Evolutionary conservation across 1,139 yeast genomes (phyloP), one percentile per base, ranked within the genome.

Genomic region (Protomyces macrosporus): DNA sequence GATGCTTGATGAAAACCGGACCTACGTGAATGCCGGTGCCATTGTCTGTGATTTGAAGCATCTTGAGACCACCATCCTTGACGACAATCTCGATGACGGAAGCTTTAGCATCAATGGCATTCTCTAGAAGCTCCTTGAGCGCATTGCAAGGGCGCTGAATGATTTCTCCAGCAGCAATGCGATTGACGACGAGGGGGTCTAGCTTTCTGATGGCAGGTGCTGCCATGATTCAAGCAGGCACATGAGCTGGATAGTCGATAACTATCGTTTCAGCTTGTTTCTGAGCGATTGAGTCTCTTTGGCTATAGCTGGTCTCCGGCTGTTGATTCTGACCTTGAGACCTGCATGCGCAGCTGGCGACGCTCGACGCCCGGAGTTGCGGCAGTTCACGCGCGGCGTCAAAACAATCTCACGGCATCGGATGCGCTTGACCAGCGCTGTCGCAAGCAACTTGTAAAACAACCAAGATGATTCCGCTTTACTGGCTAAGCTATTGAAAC

Each of bases 121-220:
- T 90, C 72, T 88, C 95, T 57, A 91, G 73, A 72, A 91, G 76
- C 71, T 89, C 96, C 45, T 85, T 83, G 32, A 89, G 74, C 0
- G 89, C 95, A 65, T 93, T 93, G 1, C 95, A 88, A 0, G 98
- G 98, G 6, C 91, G 95, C 42, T 91, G 82, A 66, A 95, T 89
- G 75, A 95, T 90, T 76, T 95, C 98, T 0, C 98, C 98, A 0
- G 99, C 98, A 0, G 99, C 98, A 36, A 95, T 93, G 66, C 87
- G 82, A 73, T 90, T 91, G 61, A 95, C 88, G 40, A 91, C 98
- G 3, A 82, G 72, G 35, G 76, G 76, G 48, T 86, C 90, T 10
- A 90, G 79, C 60, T 82, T 79, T 70, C 77, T 66, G 32, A 65
- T 35, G 42, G 33, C 45, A 14, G 9, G 40, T 14, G 14, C 32